Evolutionary conservation across 768 basidiomycete species (phyloP), one percentile per base, ranked within the genome.

Genomic region (Asterophora parasitica): DNA sequence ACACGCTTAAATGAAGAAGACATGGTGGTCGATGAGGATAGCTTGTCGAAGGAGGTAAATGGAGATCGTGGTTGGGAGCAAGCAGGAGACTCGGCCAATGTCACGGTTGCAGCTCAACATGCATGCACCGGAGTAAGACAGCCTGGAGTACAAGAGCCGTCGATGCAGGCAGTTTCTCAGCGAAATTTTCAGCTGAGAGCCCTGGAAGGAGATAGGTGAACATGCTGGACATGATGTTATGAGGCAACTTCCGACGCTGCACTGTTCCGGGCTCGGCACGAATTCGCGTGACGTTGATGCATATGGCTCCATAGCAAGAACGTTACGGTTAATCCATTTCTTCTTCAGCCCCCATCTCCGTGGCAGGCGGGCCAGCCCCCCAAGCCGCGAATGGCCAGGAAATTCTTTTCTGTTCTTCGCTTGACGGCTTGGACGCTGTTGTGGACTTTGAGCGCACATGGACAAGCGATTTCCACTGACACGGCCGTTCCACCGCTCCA

Each of bases 401-500:
- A 48, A 57, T 49, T 42, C 39, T 55, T 55, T 51, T 42, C 48
- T 41, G 39, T 57, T 58, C 52, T 61, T 50, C 51, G 58, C 45
- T 54, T 61, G 53, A 53, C 60, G 51, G 47, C 65, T 50, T 51
- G 56, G 43, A 48, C 32, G 26, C 53, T 58, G 56, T 52, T 61
- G 53, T 48, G 56, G 49, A 34, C 52, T 57, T 53, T 46, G 44
- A 26, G 58, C 44, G 57, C 58, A 56, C 48, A 54, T 48, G 70
- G 77, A 43, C 78, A 79, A 57, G 64, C 70, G 44, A 75, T 80
- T 44, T 76, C 82, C 12, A 79, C 77, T 1, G 64, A 55, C 52
- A 75, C 73, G 31, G 70, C 81, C 4, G 67, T 83, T 6, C 83
- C 83, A 19, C 82, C 82, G 33, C 69, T 85, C 4, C 82, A 87